Evolutionary conservation across 441 rosid species (phyloP).

Genomic region (Eutrema salsugineum): DNA sequence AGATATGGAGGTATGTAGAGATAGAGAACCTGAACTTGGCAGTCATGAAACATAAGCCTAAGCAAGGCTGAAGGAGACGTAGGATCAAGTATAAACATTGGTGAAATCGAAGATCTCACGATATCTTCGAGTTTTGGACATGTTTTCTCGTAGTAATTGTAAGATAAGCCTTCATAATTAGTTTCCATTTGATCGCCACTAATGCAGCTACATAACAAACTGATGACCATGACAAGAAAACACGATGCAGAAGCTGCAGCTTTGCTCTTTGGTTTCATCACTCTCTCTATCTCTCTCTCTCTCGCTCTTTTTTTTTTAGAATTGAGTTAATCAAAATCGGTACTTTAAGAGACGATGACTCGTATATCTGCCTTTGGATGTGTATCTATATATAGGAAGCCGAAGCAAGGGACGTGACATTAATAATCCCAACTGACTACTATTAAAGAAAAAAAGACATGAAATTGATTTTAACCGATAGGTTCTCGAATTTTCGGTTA

Average conservation of each 20-base stretch:
- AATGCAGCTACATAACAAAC: constrained; percentile 17
- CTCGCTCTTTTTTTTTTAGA: neutral
- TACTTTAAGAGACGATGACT: neutral
- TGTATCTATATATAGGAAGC: constrained; percentile 22
- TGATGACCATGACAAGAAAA: constrained; percentile 1
- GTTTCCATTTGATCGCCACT: constrained; percentile 14
- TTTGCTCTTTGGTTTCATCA: constrained; percentile 24
- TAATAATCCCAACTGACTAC: constrained; percentile 21
- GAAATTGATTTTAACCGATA: neutral
- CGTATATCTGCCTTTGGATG: neutral
- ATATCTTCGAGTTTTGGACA: constrained; percentile 40
- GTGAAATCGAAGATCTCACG: constrained; percentile 33
- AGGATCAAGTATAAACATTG: constrained; percentile 36
- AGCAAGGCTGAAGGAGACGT: constrained; percentile 41
- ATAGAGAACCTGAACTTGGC: constrained; percentile 47
- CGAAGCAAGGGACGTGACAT: constrained; percentile 12
- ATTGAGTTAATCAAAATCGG: neutral
- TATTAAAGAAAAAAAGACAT: neutral
- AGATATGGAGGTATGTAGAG: neutral
- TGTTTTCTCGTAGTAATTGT: constrained; percentile 37
- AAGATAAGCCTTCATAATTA: constrained; percentile 28
- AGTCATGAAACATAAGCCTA: constrained; percentile 50
- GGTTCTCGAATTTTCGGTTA: neutral
- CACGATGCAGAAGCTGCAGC: constrained; percentile 9
- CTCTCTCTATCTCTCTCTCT: neutral